Conservation (phyloP, 306 rosid species). For the Rosa multiflora region DNA sequence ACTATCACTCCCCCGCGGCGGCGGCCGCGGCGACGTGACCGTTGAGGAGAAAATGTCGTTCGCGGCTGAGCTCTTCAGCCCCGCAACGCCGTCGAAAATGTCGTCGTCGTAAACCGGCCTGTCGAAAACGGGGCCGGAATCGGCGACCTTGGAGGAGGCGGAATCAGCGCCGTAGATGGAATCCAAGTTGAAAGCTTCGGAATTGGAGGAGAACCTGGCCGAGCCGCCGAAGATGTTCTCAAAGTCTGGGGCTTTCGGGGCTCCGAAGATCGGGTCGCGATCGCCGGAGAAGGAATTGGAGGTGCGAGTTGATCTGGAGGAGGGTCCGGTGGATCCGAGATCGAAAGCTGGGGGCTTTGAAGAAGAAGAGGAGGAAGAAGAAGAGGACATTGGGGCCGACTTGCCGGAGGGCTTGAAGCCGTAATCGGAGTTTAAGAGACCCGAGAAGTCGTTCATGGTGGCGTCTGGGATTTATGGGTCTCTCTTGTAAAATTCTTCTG, state of each 20-base stretch:
- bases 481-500: neutral
- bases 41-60: conserved; percentile 52
- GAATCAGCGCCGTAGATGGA: conserved; percentile 46
- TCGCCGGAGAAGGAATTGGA: conserved; percentile 49
- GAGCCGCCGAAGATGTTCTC: conserved; percentile 59
- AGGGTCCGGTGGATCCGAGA: conserved; percentile 48
- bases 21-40: conserved; percentile 43
- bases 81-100: conserved; percentile 84
- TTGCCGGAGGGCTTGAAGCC: conserved; percentile 82
- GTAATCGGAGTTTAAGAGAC: conserved; percentile 67
- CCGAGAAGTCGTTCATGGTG: conserved; percentile 92
- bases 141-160: conserved; percentile 36
- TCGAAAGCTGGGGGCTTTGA: conserved; percentile 49
- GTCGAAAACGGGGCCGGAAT: conserved; percentile 61
- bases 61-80: conserved; percentile 60
- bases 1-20: conserved; percentile 34
- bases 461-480: neutral
- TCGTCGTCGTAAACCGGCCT: conserved; percentile 86
- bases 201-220: conserved; percentile 37
- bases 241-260: conserved; percentile 45
- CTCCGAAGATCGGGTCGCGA: conserved; percentile 51
- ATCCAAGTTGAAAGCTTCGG: conserved; percentile 52
- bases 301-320: conserved; percentile 52
- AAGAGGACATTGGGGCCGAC: conserved; percentile 74
- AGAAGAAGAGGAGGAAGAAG: conserved; percentile 37